Evolutionary conservation across 257 asterid genomes (phyloP), one percentile per base, ranked within the genome.

Genomic region (Coffea canephora): DNA sequence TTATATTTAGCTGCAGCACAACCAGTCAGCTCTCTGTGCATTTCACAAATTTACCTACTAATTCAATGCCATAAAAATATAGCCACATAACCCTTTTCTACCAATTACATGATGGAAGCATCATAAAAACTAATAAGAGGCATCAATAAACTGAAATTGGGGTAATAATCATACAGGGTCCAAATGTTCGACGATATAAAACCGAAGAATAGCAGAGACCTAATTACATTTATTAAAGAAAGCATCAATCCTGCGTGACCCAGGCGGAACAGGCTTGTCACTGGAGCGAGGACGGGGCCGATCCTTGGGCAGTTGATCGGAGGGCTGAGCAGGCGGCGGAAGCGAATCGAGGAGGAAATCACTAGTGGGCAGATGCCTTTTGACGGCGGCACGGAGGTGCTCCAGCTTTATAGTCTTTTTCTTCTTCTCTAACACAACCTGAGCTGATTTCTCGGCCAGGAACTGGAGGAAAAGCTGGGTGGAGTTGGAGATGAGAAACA

Each of bases 331-430:
- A 68, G 97, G 92, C 86, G 72, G 25, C 36, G 97, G 97, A 78
- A 93, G 94, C 65, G 92, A 92, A 79, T 93, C 97, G 31, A 93
- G 88, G 83, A 93, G 93, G 77, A 95, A 95, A 89, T 93, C 97
- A 45, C 89, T 89, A 0, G 91, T 91, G 46, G 98, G 95, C 81
- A 87, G 94, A 73, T 95, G 98, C 77, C 94, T 90, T 77, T 92
- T 95, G 16, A 88, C 91, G 12, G 97, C 97, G 62, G 80, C 78
- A 25, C 89, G 85, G 79, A 95, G 19, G 80, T 91, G 93, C 12
- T 93, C 95, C 62, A 88, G 67, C 62, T 86, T 88, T 15, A 93
- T 75, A 0, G 91, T 91, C 75, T 85, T 87, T 34, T 90, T 89
- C 95, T 95, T 93, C 94, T 90, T 91, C 78, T 91, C 98, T 49